These are phyloP conservation scores for Phytopythium vexans DNA, from an alignment of 352 stramenopile genomes.

Conservation along the genomic window DNA sequence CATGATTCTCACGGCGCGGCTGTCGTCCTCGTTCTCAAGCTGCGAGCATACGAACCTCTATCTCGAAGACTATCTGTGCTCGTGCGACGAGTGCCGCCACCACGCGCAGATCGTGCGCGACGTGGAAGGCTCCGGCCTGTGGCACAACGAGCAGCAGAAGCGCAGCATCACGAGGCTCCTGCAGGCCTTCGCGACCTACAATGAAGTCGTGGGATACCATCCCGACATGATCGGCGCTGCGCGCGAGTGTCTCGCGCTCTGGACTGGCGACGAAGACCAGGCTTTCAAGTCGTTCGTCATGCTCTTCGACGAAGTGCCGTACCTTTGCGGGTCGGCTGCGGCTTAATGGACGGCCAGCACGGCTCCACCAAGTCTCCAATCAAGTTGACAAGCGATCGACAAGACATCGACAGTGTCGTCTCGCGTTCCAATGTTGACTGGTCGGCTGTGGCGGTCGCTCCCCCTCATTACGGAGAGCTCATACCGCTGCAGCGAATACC, in stretches of 20 bases:
- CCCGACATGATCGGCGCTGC: constrained; percentile 51
- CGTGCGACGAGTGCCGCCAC: constrained; percentile 57
- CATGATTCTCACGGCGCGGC: constrained; percentile 10
- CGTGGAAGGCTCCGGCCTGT: constrained; percentile 29
- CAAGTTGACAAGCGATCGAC: background rate
- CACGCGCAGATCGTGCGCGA: constrained; percentile 50
- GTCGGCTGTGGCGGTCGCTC: constrained; percentile 7
- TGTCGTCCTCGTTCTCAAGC: constrained; percentile 13
- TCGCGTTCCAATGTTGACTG: background rate
- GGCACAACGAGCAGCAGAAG: constrained; percentile 19
- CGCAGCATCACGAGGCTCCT: constrained; percentile 46
- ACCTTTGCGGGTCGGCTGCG: constrained; percentile 23
- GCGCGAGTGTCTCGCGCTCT: constrained; percentile 52
- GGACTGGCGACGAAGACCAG: constrained; percentile 55
- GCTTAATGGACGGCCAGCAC: background rate
- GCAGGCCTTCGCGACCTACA: constrained; percentile 73
- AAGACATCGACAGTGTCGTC: background rate
- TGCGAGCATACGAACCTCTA: constrained; percentile 18
- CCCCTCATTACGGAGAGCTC: constrained; percentile 26
- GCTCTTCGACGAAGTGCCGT: constrained; percentile 50
- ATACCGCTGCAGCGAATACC: background rate
- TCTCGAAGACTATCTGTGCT: constrained; percentile 63
- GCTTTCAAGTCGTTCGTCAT: constrained; percentile 62
- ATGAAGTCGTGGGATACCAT: constrained; percentile 54
- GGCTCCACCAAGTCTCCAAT: background rate